Conservation (phyloP, 2,329 filamentous ascomycete genomes). For the Akanthomyces uredinophilus region DNA sequence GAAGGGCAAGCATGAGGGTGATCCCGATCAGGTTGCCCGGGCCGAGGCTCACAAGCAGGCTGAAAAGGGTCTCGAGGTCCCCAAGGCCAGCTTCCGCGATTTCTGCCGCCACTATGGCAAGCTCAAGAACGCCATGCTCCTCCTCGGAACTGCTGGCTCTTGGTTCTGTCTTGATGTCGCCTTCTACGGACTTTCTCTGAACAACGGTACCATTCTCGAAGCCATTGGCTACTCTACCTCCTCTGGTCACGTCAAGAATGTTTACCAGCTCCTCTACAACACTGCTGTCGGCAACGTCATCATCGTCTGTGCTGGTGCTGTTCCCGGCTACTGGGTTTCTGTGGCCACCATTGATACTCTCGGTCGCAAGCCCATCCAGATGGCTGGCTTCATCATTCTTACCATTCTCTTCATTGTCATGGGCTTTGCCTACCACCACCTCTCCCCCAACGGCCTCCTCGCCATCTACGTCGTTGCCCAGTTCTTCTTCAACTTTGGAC, state of each 20-base stretch:
- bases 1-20: conserved; percentile 54
- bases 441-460: conserved; percentile 48
- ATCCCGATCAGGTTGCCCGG: conserved; percentile 63
- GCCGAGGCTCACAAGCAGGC: conserved; percentile 51
- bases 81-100: conserved; percentile 67
- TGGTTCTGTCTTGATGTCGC: conserved; percentile 70
- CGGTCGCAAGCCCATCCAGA: conserved; percentile 73
- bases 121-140: conserved; percentile 65
- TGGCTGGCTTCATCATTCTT: conserved; percentile 56
- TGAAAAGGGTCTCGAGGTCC: conserved; percentile 52
- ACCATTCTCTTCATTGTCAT: conserved; percentile 58
- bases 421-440: conserved; percentile 55
- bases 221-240: conserved; percentile 66
- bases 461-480: conserved; percentile 52
- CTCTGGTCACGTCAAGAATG: conserved; percentile 38
- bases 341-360: conserved; percentile 68
- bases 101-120: conserved; percentile 66
- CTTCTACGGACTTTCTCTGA: conserved; percentile 66
- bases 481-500: conserved; percentile 57
- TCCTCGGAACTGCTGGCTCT: conserved; percentile 71
- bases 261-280: conserved; percentile 68
- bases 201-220: conserved; percentile 66
- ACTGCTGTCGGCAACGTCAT: conserved; percentile 75
- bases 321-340: conserved; percentile 78
- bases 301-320: conserved; percentile 70